Evolutionary conservation across 192 early-diverging fungal genomes (phyloP).

Genomic region (Podochytrium sp.): DNA sequence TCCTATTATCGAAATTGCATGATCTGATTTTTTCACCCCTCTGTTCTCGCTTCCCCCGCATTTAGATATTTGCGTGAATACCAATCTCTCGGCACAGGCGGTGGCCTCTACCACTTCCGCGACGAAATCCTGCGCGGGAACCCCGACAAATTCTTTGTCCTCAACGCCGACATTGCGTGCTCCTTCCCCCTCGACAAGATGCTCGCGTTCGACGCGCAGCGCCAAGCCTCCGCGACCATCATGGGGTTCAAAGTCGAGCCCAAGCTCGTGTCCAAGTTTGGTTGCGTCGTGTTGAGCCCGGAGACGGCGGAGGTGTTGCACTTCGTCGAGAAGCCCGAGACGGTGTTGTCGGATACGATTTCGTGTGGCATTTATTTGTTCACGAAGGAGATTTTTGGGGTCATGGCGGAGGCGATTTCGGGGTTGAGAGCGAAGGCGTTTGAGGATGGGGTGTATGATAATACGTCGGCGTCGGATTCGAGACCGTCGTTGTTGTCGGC

Average conservation of each 20-base stretch:
- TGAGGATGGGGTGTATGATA: conserved; percentile 50
- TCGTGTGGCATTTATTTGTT: conserved; percentile 97
- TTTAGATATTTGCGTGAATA: conserved; percentile 95
- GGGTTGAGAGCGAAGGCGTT: conserved; percentile 63
- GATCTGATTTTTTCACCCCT: not conserved
- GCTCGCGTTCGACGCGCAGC: conserved; percentile 80
- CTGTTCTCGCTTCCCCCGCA: not conserved
- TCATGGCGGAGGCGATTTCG: conserved; percentile 79
- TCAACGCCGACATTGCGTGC: conserved; percentile 96
- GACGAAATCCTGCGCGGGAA: conserved; percentile 93
- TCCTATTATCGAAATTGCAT: no score
- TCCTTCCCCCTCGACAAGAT: conserved; percentile 90
- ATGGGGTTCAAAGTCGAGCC: conserved; percentile 86
- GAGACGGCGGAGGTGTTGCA: conserved; percentile 91
- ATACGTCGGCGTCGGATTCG: conserved; percentile 13
- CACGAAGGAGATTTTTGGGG: conserved; percentile 82
- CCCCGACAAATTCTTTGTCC: conserved; percentile 91
- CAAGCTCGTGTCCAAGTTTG: conserved; percentile 82
- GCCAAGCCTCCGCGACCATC: conserved; percentile 84
- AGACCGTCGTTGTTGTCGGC: conserved; percentile 25
- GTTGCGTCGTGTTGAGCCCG: conserved; percentile 88
- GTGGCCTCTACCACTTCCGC: conserved; percentile 98
- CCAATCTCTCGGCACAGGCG: conserved; percentile 93
- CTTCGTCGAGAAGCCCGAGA: conserved; percentile 98
- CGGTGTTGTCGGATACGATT: conserved; percentile 91